These are phyloP conservation scores for Sarocladiaceae sp. DNA, from an alignment of 2,329 filamentous ascomycete species.

Conservation along the genomic window DNA sequence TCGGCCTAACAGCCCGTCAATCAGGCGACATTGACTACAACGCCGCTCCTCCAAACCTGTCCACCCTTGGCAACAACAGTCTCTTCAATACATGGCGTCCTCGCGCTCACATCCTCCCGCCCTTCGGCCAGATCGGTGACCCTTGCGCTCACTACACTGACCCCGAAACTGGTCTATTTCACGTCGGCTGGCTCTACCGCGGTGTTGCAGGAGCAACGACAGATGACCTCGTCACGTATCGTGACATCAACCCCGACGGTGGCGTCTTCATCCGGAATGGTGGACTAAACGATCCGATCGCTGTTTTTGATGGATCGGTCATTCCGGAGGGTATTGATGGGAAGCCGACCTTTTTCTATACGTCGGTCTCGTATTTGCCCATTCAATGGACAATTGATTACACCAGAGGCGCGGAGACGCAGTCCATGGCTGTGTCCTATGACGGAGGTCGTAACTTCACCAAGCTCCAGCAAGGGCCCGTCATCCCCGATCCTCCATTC, in stretches of 20 bases:
- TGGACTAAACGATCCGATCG: constrained; percentile 18
- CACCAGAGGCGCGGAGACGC: constrained; percentile 40
- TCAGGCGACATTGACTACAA: constrained; percentile 25
- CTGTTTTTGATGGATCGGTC: constrained; percentile 40
- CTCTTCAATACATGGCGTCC: constrained; percentile 29
- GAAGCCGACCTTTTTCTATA: constrained; percentile 39
- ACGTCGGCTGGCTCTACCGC: constrained; percentile 37
- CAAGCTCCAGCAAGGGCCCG: constrained; percentile 18
- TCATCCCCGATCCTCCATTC: constrained; percentile 16
- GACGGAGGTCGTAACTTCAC: constrained; percentile 25
- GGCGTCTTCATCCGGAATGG: constrained; percentile 38
- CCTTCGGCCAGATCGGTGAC: constrained; percentile 35
- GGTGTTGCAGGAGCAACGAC: constrained; percentile 34
- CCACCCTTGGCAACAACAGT: constrained; percentile 30
- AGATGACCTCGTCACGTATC: constrained; percentile 33
- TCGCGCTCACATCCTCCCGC: constrained; percentile 34
- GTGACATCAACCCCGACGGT: constrained; percentile 33
- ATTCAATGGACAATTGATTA: constrained; percentile 42
- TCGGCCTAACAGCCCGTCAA: neutral
- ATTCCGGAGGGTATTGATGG: constrained; percentile 38
- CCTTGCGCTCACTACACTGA: constrained; percentile 42
- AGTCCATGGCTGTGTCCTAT: constrained; percentile 37
- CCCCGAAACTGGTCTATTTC: constrained; percentile 36
- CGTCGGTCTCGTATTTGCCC: constrained; percentile 37
- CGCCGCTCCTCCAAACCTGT: constrained; percentile 31